Evolutionary conservation across 2,329 filamentous ascomycete species (phyloP).

Genomic region (Chaetoscypha palmicola): DNA sequence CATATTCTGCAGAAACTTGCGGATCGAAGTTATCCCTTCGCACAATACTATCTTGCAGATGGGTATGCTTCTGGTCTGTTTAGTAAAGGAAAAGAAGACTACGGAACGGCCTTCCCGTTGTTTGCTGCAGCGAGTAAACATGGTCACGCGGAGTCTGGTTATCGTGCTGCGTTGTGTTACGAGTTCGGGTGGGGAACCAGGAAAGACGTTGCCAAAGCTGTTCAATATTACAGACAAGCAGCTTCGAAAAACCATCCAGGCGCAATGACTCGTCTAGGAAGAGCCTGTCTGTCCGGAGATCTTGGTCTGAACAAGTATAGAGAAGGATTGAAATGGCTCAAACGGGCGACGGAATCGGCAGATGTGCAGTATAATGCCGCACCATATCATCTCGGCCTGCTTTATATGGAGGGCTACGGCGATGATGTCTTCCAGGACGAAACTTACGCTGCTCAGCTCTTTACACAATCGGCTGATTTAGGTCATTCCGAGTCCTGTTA

Average conservation of each 20-base stretch:
- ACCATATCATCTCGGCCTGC: conserved; percentile 78
- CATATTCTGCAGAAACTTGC: conserved; percentile 80
- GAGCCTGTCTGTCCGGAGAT: conserved; percentile 83
- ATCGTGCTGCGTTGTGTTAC: conserved; percentile 88
- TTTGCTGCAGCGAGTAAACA: conserved; percentile 94
- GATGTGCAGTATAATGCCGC: conserved; percentile 89
- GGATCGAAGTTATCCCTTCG: conserved; percentile 88
- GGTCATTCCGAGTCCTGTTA: conserved; percentile 82
- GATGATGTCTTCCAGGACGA: conserved; percentile 91
- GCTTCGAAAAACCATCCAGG: conserved; percentile 93
- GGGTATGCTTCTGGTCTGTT: conserved; percentile 92
- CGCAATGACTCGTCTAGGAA: conserved; percentile 85
- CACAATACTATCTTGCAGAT: conserved; percentile 94
- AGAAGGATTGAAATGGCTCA: conserved; percentile 94
- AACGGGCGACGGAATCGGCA: conserved; percentile 82
- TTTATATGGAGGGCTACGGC: conserved; percentile 91
- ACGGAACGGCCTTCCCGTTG: conserved; percentile 83
- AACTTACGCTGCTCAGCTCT: conserved; percentile 84
- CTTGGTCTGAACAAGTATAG: conserved; percentile 79
- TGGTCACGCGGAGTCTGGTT: conserved; percentile 92
- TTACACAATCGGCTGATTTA: conserved; percentile 88
- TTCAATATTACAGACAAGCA: conserved; percentile 84
- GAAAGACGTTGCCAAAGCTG: conserved; percentile 82
- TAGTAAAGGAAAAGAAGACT: conserved; percentile 87
- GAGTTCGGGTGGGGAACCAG: conserved; percentile 97